Evolutionary conservation across 169 alveolate species (phyloP).

Genomic region (Cryptosporidium canis): DNA sequence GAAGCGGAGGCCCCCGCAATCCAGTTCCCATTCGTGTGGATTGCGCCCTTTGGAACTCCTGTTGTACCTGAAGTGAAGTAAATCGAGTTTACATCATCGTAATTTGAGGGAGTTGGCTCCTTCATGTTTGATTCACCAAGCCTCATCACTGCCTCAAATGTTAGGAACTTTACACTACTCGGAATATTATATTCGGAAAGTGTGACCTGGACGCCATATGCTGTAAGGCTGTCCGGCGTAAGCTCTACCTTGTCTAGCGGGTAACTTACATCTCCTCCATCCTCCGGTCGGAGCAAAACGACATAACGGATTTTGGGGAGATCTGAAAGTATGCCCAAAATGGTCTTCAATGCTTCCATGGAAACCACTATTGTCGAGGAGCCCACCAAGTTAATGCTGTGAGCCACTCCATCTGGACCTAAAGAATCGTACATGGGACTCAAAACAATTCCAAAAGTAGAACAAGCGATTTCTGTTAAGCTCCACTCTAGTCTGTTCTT

Average conservation of each 20-base stretch:
- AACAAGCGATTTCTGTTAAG: slow-evolving; percentile 82
- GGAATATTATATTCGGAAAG: slow-evolving; percentile 53
- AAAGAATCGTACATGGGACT: slow-evolving; percentile 85
- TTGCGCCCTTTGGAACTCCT: slow-evolving; percentile 97
- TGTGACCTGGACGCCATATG: slow-evolving; percentile 56
- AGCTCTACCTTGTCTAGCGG: slow-evolving; percentile 71
- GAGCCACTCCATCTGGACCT: slow-evolving; percentile 77
- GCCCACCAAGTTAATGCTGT: slow-evolving; percentile 57
- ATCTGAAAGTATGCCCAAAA: background rate
- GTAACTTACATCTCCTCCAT: slow-evolving; percentile 69
- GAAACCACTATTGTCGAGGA: slow-evolving; percentile 62
- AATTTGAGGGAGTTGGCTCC: slow-evolving; percentile 79
- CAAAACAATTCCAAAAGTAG: slow-evolving; percentile 82
- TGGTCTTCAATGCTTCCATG: slow-evolving; percentile 40
- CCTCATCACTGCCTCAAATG: slow-evolving; percentile 60
- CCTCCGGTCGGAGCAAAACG: slow-evolving; percentile 75
- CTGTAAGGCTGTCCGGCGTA: slow-evolving; percentile 36
- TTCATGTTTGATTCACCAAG: slow-evolving; percentile 73
- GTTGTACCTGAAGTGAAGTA: slow-evolving; percentile 98
- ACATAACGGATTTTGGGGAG: slow-evolving; percentile 77
- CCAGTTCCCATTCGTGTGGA: slow-evolving; percentile 89
- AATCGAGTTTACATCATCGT: slow-evolving; percentile 85
- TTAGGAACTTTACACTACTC: slow-evolving; percentile 24
- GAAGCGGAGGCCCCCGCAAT: slow-evolving; percentile 80
- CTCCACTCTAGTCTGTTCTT: slow-evolving; percentile 81